Base-by-base conservation (phyloP, 2,329 filamentous ascomycete species). In the Ceratocystiopsis sp. region DNA sequence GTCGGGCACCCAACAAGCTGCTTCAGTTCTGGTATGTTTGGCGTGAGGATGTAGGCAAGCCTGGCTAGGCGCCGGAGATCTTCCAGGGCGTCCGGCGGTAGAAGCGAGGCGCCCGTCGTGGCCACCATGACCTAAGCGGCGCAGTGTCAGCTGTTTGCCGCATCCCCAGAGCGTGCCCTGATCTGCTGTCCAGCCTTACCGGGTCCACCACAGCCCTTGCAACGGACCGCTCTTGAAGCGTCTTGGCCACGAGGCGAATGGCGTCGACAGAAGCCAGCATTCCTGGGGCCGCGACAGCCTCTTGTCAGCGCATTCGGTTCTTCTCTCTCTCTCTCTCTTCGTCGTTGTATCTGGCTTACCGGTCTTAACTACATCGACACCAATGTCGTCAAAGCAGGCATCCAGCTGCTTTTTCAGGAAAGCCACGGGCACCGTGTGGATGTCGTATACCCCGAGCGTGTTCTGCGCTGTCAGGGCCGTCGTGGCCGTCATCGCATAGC, bases 391-490 rank as follows among this genome's bases (percentile, higher is more conserved):
- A 40, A 93, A 67, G 33, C 81, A 84, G 19, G 83, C 80, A 61
- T 89, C 79, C 46, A 96, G 86, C 61, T 93, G 84, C 65, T 84
- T 83, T 50, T 68, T 68, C 19, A 95, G 75, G 59, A 96, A 95
- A 5, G 69, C 67, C 0, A 83, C 67, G 0, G 89, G 89, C 9
- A 83, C 74, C 44, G 80, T 65, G 55, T 94, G 84, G 42, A 96
- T 84, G 50, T 72, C 84, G 48, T 76, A 68, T 14, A 96, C 86
- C 5, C 85, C 85, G 42, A 73, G 69, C 0, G 91, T 98, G 61
- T 96, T 94, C 57, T 96, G 91, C 15, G 85, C 87, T n/a, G 91
- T 98, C 55, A 98, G 66, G 17, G 89, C 89, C 14, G 89, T 93
- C 11, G 89, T 95, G 18, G 87, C 85, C 41, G 89, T 95, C 78